Evolutionary conservation across 164 flowering plant species (phyloP).

Genomic region (Chimonanthus salicifolius): DNA sequence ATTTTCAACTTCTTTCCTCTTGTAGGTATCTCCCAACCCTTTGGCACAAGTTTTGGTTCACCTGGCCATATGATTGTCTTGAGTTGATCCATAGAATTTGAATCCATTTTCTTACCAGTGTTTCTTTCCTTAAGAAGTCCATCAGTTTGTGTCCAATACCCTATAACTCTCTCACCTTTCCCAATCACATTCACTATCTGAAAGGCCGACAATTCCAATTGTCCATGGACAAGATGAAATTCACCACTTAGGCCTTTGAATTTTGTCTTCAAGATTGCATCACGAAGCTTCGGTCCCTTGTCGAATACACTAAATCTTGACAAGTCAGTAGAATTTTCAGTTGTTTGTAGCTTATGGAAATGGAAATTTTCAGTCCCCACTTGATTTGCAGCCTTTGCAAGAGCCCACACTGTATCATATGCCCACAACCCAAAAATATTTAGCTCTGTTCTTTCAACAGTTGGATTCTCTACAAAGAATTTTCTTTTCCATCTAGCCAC

Average conservation of each 20-base stretch:
- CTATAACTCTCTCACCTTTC: slow-evolving; percentile 23
- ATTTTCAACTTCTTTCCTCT: slow-evolving; percentile 24
- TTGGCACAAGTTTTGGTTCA: slow-evolving; percentile 9
- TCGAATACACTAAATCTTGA: slow-evolving; percentile 22
- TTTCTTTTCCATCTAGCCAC: slow-evolving; percentile 13
- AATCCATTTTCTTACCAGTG: background rate
- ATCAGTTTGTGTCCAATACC: slow-evolving; percentile 29
- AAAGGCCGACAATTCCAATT: slow-evolving; percentile 20
- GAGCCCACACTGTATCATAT: slow-evolving; percentile 35
- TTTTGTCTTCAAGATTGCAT: slow-evolving; percentile 12
- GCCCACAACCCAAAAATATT: slow-evolving; percentile 41
- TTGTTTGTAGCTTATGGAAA: slow-evolving; percentile 7
- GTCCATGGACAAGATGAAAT: slow-evolving; percentile 32
- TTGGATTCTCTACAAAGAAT: slow-evolving; percentile 4
- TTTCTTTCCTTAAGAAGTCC: slow-evolving; percentile 7
- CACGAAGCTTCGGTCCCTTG: slow-evolving; percentile 12
- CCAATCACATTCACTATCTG: slow-evolving; percentile 41
- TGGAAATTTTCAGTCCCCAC: slow-evolving; percentile 8
- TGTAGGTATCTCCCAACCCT: slow-evolving; percentile 26
- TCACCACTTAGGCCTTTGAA: slow-evolving; percentile 36
- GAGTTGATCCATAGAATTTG: slow-evolving; percentile 3
- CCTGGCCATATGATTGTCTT: slow-evolving; percentile 26
- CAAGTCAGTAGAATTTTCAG: slow-evolving; percentile 8
- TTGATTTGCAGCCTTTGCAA: slow-evolving; percentile 38
- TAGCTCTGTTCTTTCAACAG: background rate